These are phyloP conservation scores for Kentomonas sorsogonicus DNA, from an alignment of 208 protist genomes.

Conservation along the genomic window DNA sequence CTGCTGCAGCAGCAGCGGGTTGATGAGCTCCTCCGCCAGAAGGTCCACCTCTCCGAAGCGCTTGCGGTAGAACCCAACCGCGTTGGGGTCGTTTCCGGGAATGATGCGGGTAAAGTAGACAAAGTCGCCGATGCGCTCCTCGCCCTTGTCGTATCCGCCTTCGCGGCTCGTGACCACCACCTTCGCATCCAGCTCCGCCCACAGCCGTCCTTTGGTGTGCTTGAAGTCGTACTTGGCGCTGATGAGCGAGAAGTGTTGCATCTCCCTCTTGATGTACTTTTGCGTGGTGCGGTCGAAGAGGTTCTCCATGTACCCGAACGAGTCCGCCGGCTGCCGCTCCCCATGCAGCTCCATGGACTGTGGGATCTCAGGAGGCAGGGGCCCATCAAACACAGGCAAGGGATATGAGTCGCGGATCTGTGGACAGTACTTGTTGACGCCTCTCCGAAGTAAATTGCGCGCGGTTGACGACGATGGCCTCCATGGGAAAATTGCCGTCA, in stretches of 20 bases:
- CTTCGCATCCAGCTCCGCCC: constrained; percentile 83
- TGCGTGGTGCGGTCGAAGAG: constrained; percentile 79
- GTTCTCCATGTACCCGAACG: constrained; percentile 88
- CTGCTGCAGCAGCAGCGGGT: constrained; percentile 73
- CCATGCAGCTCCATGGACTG: constrained; percentile 52
- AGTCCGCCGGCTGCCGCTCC: constrained; percentile 42
- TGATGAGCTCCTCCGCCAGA: constrained; percentile 88
- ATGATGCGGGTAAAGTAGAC: constrained; percentile 87
- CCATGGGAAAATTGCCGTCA: constrained; percentile 84
- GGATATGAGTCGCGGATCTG: constrained; percentile 66
- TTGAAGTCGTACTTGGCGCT: constrained; percentile 82
- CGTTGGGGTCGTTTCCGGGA: constrained; percentile 57
- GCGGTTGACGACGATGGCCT: constrained; percentile 57
- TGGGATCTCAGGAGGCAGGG: constrained; percentile 52
- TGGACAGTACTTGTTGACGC: constrained; percentile 67
- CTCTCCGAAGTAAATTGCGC: constrained; percentile 37
- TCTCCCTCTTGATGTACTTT: constrained; percentile 60
- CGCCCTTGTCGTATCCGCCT: constrained; percentile 88
- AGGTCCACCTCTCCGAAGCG: constrained; percentile 78
- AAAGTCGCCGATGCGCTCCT: constrained; percentile 87
- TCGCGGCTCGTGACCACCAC: constrained; percentile 80
- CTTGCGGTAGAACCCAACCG: constrained; percentile 88
- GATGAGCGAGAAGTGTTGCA: constrained; percentile 59
- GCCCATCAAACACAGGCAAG: constrained; percentile 71
- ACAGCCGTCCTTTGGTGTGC: constrained; percentile 73